Conservation (phyloP, 345 rosid genomes). For the Lepidium sativum region DNA sequence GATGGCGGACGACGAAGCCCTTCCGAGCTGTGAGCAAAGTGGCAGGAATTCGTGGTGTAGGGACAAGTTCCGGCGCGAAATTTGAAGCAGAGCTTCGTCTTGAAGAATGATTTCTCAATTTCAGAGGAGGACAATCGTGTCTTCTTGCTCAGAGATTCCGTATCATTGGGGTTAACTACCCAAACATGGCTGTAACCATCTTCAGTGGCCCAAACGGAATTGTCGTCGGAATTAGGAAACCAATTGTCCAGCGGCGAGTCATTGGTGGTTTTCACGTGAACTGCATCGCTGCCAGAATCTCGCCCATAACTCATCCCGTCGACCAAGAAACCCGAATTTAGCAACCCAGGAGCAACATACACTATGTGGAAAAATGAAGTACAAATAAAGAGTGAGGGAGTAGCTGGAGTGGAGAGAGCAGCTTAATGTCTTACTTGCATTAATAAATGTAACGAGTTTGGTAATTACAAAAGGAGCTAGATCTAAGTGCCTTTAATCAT, state of each 20-base stretch:
- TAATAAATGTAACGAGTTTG: background rate
- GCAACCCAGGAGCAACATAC: background rate
- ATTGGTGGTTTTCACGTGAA: conserved; percentile 44
- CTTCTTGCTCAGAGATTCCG: conserved; percentile 54
- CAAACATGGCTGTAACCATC: conserved; percentile 57
- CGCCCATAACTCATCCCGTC: conserved; percentile 47
- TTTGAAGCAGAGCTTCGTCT: conserved; percentile 82
- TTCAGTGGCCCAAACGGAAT: conserved; percentile 63
- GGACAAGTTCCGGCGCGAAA: conserved; percentile 75
- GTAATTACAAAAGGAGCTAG: background rate
- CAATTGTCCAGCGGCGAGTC: conserved; percentile 37
- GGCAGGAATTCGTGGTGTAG: conserved; percentile 46
- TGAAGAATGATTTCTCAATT: conserved; percentile 74
- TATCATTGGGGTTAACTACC: conserved; percentile 26
- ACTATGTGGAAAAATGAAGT: background rate
- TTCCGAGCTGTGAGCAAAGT: conserved; percentile 82
- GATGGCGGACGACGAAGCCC: conserved; percentile 86
- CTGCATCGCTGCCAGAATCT: conserved; percentile 49
- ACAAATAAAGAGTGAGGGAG: background rate
- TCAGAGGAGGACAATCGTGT: conserved; percentile 34
- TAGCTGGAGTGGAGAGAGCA: background rate
- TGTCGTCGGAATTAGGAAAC: conserved; percentile 37
- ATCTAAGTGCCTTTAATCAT: background rate
- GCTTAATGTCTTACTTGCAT: too few species aligned
- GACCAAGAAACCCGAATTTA: conserved; percentile 5